Evolutionary conservation across 495 filamentous ascomycete species (phyloP).

Genomic region (Daldinia bambusicola): DNA sequence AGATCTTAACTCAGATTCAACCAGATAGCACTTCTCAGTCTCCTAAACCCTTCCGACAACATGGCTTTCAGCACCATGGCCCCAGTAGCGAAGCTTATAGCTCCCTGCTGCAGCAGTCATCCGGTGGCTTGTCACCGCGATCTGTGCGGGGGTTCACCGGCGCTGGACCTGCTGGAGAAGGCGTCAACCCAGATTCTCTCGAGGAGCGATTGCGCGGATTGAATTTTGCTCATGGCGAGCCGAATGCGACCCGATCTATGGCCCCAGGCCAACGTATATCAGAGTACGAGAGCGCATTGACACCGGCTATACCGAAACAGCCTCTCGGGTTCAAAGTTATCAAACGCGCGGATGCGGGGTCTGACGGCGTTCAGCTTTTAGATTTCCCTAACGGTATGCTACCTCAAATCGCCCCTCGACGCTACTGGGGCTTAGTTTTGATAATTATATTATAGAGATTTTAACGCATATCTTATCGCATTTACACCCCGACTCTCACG

Average conservation of each 20-base stretch:
- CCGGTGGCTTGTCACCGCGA: constrained; percentile 46
- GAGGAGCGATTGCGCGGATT: constrained; percentile 54
- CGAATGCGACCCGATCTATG: constrained; percentile 30
- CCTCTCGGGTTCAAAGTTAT: constrained; percentile 70
- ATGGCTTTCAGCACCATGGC: constrained; percentile 75
- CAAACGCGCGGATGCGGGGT: constrained; percentile 57
- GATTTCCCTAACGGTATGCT: constrained; percentile 83
- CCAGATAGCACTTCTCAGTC: constrained; percentile 57
- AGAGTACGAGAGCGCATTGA: constrained; percentile 76
- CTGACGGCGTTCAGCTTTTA: constrained; percentile 64
- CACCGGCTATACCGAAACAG: constrained; percentile 56
- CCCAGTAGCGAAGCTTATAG: constrained; percentile 47
- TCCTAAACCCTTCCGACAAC: constrained; percentile 65
- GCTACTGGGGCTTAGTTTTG: constrained; percentile 24
- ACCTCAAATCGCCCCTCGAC: not conserved
- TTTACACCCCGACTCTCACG: constrained; percentile 80
- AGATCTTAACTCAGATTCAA: constrained; percentile 66
- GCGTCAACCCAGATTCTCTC: constrained; percentile 51
- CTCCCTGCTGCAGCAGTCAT: constrained; percentile 46
- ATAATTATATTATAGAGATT: constrained; percentile 70
- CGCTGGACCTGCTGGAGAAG: constrained; percentile 31
- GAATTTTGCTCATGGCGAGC: constrained; percentile 48
- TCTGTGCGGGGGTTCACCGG: constrained; percentile 37
- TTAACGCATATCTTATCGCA: constrained; percentile 92
- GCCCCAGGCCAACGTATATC: constrained; percentile 69